A percentile compares a stretch with the other conserved stretches of the same genome.
Conservation (phyloP, 169 alveolate genomes). For the Plasmodium falciparum region DNA sequence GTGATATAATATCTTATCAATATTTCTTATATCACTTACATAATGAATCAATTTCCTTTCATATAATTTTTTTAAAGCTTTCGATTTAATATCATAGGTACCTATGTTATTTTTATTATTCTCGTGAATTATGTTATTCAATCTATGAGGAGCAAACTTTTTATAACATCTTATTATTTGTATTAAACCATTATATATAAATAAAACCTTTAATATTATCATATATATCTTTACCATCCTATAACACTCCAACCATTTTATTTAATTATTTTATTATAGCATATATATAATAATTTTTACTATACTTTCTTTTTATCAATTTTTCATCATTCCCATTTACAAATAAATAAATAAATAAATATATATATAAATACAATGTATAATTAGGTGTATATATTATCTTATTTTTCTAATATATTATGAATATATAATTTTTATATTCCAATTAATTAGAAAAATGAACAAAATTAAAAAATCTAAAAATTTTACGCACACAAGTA, state of each 20-base stretch:
- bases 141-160: not conserved
- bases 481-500: too few species aligned
- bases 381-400: too few species aligned
- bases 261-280: not conserved
- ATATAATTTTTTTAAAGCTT: constrained; percentile 36
- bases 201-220: not conserved
- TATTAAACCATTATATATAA: not conserved
- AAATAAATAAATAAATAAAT: too few species aligned
- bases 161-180: constrained; percentile 8
- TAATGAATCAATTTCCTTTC: constrained; percentile 35
- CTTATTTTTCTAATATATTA: too few species aligned
- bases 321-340: not conserved
- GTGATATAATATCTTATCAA: constrained; percentile 14
- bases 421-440: too few species aligned
- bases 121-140: not conserved
- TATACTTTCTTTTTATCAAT: not conserved
- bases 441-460: too few species aligned
- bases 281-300: not conserved
- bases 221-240: constrained; percentile 7
- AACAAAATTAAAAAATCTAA: too few species aligned
- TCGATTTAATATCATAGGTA: constrained; percentile 27
- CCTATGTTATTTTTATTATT: not conserved
- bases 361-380: too few species aligned
- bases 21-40: constrained; percentile 25
- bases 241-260: constrained; percentile 14